Base-by-base conservation (phyloP, 306 rosid genomes). In the Lotus japonicus region DNA sequence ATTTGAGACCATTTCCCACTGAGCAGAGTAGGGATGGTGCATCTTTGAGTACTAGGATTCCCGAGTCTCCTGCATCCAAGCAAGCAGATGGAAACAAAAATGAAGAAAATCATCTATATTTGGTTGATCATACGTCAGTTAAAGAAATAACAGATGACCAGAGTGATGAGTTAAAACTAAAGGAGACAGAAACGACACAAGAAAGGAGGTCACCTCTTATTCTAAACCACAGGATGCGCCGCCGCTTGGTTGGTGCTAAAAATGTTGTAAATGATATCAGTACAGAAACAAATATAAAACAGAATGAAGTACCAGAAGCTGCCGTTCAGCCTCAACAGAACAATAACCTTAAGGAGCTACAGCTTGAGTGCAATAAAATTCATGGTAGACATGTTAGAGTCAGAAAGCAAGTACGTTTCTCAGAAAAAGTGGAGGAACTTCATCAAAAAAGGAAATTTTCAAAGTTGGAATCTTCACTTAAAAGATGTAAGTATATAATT, bases 331-430 rank as follows among this genome's bases (percentile, higher is more conserved):
- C 54, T 79, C 85, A 70, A 72, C 79, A 61, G 68, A 73, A 61
- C 26, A 69, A 49, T 28, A 80, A 58, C 60, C 55, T 26, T 67
- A 36, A 64, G 62, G 70, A 52, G 71, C 28, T 70, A 54, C 86
- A 54, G 43, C 44, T 65, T 19, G 68, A 70, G 28, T 18, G 66
- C 75, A 66, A 65, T 58, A 69, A 68, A 66, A 17, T 62, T 64
- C 75, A 10, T 67, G 73, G 78, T 39, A 64, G 58, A 71, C 63
- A 57, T 75, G 72, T 76, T 76, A 45, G 66, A 66, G 84, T 44
- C 36, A 74, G 58, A 79, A 89, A 82, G 79, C 82, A 78, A 64
- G 97, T 89, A 50, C 84, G 45, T 64, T 89, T 89, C 81, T 71
- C 79, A 59, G 91, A 80, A 80, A 75, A 82, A 66, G 85, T 70